Base-by-base conservation (phyloP, 1,284 basidiomycete genomes). In the Boletellus deceptivus region DNA sequence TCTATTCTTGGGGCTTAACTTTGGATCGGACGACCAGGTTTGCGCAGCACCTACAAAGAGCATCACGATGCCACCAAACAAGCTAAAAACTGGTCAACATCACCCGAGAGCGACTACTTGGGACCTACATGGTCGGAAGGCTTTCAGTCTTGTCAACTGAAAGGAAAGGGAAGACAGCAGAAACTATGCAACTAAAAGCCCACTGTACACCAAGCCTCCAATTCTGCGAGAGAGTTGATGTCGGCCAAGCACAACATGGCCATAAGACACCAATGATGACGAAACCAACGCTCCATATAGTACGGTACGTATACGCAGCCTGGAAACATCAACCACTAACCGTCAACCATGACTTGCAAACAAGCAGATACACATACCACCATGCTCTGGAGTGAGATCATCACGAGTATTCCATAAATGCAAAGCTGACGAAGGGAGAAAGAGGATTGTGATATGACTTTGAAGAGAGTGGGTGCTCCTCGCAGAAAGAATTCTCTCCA, bases 111-210 rank as follows among this genome's bases (percentile, higher is more conserved):
- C 11, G 17, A 46, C 37, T 22, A 18, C 6, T 20, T 22, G 7
- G 42, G 11, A 71, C 82, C 60, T 56, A 89, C 89, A 91, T 83
- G 8, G 74, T 61, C 0, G 62, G 29, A 34, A 87, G 50, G 56
- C 74, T 85, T 67, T 94, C 91, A 16, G 75, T 72, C 63, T 91
- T 91, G 56, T 93, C 84, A 3, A 92, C 84, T 16, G 80, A 73
- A 25, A 90, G 72, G 24, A 90, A 62, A 0, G 89, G 90, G 57
- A 94, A 94, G 2, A 89, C 57, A 0, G 77, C 82, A 1, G 78
- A 82, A 10, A 72, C 59, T 4, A 82, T 55, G 65, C 86, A 92
- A 3, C 73, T 71, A 3, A 65, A 25, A 1, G 68, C 64, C 90
- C 88, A 93, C 0, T 67, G 57, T 1, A 68, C 41, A 3, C 70